Evolutionary conservation across 164 flowering plant genomes (phyloP), one percentile per base, ranked within the genome.

Genomic region (Warburgia ugandensis): DNA sequence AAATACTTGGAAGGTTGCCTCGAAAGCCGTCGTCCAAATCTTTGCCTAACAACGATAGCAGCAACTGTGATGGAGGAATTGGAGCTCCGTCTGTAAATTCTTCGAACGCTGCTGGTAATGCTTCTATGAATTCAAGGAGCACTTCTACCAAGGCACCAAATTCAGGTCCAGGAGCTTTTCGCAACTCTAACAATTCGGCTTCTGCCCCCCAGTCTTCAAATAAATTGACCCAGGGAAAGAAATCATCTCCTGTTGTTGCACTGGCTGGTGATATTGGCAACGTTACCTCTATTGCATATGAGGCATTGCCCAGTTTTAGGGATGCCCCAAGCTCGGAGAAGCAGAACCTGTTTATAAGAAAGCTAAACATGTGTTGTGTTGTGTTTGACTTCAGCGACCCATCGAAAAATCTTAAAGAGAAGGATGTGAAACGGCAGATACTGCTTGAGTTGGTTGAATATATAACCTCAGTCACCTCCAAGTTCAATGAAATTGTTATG

Each of bases 381-480:
- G 64, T 71, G 19, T 88, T 81, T 45, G 91, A 88, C 52, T 88
- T 85, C 70, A 63, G 76, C 21, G 96, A 85, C 49, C 77, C 86
- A 13, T 70, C 89, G 8, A 85, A 79, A 69, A 71, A 77, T 56
- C 48, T 75, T 37, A 80, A 69, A 63, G 86, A 84, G 50, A 88
- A 88, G 68, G 96, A 87, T 36, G 69, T 79, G 52, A 87, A 87
- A 64, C 58, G 84, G 13, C 90, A 79, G 61, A 83, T 79, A 3
- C 68, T 88, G 72, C 48, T 77, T 26, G 96, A 88, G 72, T 73
- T 88, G 10, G 88, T 83, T 48, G 96, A 88, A 45, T 88, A 76
- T 65, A 74, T 88, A 45, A 66, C 77, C 57, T 79, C 89, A 39
- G 73, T 73, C 0, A 77, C 66, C 71, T 80, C 66, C 27, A 88